These are phyloP conservation scores for Camellia japonica DNA, from an alignment of 148 eudicot genomes.

Conservation along the genomic window DNA sequence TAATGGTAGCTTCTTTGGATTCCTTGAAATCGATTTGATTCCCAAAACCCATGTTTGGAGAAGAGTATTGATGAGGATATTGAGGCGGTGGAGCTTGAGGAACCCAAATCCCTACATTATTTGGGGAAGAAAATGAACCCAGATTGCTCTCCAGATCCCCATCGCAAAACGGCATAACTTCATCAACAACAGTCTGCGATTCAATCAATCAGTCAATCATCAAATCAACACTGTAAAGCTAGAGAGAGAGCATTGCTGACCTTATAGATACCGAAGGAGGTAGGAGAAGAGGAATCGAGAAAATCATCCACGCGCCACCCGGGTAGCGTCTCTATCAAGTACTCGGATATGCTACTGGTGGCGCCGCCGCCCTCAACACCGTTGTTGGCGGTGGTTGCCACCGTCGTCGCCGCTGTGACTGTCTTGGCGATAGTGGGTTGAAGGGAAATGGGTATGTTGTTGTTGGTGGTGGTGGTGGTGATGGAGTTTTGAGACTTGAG, in stretches of 20 bases:
- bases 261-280: slow-evolving; percentile 40
- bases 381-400: neutral
- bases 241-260: slow-evolving; percentile 24
- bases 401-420: neutral
- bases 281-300: slow-evolving; percentile 42
- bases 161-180: slow-evolving; percentile 39
- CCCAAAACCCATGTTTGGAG: slow-evolving; percentile 25
- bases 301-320: slow-evolving; percentile 89
- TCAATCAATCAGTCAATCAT: neutral
- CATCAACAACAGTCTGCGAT: slow-evolving; percentile 22
- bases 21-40: slow-evolving; percentile 26
- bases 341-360: slow-evolving; percentile 62
- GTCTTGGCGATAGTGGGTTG: slow-evolving; percentile 1
- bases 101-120: slow-evolving; percentile 50
- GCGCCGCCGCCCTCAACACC: slow-evolving; percentile 18
- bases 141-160: slow-evolving; percentile 33
- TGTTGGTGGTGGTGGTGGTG: slow-evolving; percentile 12
- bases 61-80: slow-evolving; percentile 6
- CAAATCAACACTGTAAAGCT: neutral
- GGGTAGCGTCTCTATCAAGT: slow-evolving; percentile 68
- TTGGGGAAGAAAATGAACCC: slow-evolving; percentile 18
- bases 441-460: slow-evolving; percentile 14
- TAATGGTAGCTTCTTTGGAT: slow-evolving; percentile 17
- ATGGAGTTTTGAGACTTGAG: slow-evolving; percentile 21
- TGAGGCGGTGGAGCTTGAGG: slow-evolving; percentile 52